Evolutionary conservation across 2,329 filamentous ascomycete genomes (phyloP), one percentile per base, ranked within the genome.

Genomic region (Fusarium chuoi): DNA sequence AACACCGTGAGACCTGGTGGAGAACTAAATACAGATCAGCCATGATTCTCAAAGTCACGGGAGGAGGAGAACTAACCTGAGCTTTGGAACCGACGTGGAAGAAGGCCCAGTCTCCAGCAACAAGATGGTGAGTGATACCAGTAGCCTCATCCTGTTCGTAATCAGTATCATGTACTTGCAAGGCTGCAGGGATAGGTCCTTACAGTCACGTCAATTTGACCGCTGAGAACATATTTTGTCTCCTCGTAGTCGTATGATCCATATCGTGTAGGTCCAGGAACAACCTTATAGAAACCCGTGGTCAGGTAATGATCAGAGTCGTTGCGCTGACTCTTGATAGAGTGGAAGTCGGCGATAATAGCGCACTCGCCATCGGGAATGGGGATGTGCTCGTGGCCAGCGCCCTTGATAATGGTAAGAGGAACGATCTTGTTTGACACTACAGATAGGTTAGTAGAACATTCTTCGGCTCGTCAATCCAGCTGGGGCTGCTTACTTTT

Each of bases 21-120:
- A 73, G 38, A 73, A 73, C 70, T 73, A 33, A 2, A 39, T 33
- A 24, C 0, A 18, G 1, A 11, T 70, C 14, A 73, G 55, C 11
- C 2, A 26, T 11, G 35, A 20, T 0, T 30, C 0, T 12, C 1
- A 11, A 7, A 10, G 20, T 2, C 18, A n/a, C 1, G 4, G n/a
- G 17, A 7, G 22, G 8, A 4, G 18, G 18, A 13, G 9, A 7
- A 51, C 51, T 28, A 20, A 70, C 70, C 44, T 73, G 69, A 8
- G 70, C 70, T 46, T 73, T 73, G 14, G 70, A 73, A 26, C 70
- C 70, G 30, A 73, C 70, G 14, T 73, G 70, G 35, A 73, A 73
- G 52, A 73, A 73, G 42, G 70, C 70, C 69, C 69, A 73, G 36
- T 73, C 70, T 70, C 70, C 70, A 12, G 70, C 65, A 58, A 73